Base-by-base conservation (phyloP, 768 basidiomycete genomes). In the Boletus sp. region DNA sequence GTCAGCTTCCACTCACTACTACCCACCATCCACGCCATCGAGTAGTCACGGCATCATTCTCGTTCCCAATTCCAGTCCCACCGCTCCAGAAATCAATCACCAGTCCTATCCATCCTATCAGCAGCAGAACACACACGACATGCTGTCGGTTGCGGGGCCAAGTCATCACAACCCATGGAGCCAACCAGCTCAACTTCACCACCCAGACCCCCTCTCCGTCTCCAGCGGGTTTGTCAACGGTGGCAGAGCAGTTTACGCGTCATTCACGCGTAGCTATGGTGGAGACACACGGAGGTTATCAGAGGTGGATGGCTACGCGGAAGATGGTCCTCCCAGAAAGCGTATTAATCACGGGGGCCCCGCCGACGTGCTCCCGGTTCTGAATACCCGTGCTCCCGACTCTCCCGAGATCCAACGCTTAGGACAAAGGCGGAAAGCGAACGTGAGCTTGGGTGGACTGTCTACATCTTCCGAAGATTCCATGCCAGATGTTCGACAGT, bases 61-160 rank as follows among this genome's bases (percentile, higher is more conserved):
- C 50, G 88, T 89, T 23, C 89, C 89, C 45, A 86, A 78, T 72
- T 91, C 90, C 50, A 90, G 87, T 58, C 87, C 88, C 32, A 64
- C 79, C 34, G 60, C 63, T 37, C 68, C 76, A 44, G 79, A 83
- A 54, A 56, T 72, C 14, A 57, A 63, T 15, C 62, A 74, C 54
- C 74, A 68, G 25, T 60, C 75, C 8, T 71, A 80, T 66, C 73
- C 74, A 30, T 64, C 76, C 21, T 72, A 74, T 54, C 63, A 72
- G 34, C 75, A 70, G 14, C 66, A 72, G 54, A 58, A 56, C 42
- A 56, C 62, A 23, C 67, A 74, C 72, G 82, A 82, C 71, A 72
- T 76, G 67, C 74, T 75, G 55, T 61, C 70, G 25, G 68, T 72
- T 32, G 74, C 77, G 1, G 75, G 74, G 30, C 68, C 73, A n/a